Conservation (phyloP, 495 filamentous ascomycete species). For the Amphirosellinia nigrospora region DNA sequence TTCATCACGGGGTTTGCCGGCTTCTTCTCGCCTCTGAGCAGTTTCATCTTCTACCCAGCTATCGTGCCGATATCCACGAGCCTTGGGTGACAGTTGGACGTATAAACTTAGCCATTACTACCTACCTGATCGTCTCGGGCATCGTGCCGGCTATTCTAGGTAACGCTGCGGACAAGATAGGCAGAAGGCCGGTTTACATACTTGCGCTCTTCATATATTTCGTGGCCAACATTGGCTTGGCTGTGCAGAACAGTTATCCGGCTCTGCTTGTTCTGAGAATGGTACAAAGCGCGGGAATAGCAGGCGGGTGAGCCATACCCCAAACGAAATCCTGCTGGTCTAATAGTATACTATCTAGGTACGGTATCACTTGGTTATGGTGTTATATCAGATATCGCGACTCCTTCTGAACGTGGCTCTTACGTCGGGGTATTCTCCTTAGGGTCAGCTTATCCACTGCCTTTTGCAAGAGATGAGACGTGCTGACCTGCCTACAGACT, state of each 20-base stretch:
- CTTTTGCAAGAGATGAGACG: not conserved
- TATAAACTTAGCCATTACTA: not conserved
- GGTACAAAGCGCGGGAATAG: slow-evolving; percentile 1
- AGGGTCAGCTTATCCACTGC: not conserved
- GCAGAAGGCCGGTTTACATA: not conserved
- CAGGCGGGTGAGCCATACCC: not conserved
- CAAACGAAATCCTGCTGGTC: too few species aligned
- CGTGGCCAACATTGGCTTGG: not conserved
- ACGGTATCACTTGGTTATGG: slow-evolving; percentile 5
- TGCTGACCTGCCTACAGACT: not conserved
- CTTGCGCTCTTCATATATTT: not conserved
- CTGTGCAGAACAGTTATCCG: not conserved
- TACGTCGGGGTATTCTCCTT: slow-evolving; percentile 7
- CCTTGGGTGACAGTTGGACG: not conserved
- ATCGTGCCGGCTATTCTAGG: not conserved
- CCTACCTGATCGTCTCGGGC: not conserved
- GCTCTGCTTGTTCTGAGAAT: slow-evolving; percentile 7
- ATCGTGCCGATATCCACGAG: slow-evolving; percentile 33
- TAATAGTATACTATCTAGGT: not conserved
- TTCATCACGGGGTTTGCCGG: slow-evolving; percentile 47
- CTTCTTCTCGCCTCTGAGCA: slow-evolving; percentile 46
- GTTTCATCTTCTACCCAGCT: slow-evolving; percentile 47
- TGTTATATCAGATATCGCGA: slow-evolving; percentile 2
- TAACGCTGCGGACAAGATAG: not conserved
- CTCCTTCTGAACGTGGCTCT: slow-evolving; percentile 1